phyloP scores from a whole-genome alignment of 2,329 filamentous ascomycete species.

The Scedosporium apiospermum region DNA sequence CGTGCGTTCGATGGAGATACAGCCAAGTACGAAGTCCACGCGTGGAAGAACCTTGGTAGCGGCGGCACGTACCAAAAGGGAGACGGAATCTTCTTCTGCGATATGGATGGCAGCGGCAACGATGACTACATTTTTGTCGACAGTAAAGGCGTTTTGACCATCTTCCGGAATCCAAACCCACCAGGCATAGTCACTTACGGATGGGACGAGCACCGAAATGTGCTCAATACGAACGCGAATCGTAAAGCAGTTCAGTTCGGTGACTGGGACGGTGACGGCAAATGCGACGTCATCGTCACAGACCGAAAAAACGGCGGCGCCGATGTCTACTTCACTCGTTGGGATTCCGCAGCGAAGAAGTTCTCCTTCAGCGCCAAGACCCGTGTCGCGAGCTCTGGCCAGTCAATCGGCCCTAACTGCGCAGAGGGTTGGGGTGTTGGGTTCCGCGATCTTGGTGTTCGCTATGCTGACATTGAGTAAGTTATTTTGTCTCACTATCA shows the following conservation, averaged over 20 bases:
- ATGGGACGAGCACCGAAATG: background rate
- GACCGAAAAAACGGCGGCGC: conserved; percentile 8
- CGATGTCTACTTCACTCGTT: no score
- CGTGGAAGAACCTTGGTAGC: conserved; percentile 12
- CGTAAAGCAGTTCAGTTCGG: conserved; percentile 21
- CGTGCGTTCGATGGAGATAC: no score
- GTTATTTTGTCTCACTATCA: no score
- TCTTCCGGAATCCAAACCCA: conserved; percentile 5
- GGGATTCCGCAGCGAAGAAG: conserved; percentile 9
- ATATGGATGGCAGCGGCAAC: conserved; percentile 11
- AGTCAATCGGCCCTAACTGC: conserved; percentile 10
- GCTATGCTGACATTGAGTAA: conserved; percentile 22
- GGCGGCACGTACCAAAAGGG: conserved; percentile 10
- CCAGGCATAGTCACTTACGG: background rate
- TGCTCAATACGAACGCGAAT: no score
- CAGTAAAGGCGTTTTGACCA: conserved; percentile 7
- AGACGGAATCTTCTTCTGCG: conserved; percentile 9
- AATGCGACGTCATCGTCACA: conserved; percentile 16
- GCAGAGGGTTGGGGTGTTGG: conserved; percentile 15
- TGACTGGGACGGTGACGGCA: conserved; percentile 27
- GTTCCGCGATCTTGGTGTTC: conserved; percentile 17
- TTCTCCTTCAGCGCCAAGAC: background rate
- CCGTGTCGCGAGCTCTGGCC: conserved; percentile 8
- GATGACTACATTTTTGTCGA: conserved; percentile 14
- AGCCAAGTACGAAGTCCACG: conserved; percentile 2